Evolutionary conservation across 2,329 filamentous ascomycete species (phyloP).

Genomic region (Aspergillus sp.): DNA sequence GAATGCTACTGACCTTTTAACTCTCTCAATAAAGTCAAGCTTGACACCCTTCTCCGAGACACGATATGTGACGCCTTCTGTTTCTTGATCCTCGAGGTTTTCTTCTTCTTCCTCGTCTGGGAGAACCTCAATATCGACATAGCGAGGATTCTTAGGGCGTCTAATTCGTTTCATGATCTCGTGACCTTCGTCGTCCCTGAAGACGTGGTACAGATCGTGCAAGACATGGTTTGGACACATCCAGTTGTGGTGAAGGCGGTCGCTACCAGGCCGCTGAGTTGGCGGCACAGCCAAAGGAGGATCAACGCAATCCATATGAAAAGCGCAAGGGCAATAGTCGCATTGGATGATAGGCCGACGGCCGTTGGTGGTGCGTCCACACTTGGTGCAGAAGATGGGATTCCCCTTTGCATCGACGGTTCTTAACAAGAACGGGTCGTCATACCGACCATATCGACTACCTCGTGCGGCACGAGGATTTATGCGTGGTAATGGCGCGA

Average conservation of each 20-base stretch:
- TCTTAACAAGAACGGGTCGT: constrained; percentile 48
- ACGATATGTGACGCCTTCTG: constrained; percentile 68
- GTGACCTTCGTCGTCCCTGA: constrained; percentile 59
- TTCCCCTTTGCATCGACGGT: constrained; percentile 74
- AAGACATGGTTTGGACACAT: constrained; percentile 87
- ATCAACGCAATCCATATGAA: constrained; percentile 92
- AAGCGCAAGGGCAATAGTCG: constrained; percentile 78
- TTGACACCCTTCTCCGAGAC: constrained; percentile 68
- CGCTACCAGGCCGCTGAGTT: constrained; percentile 52
- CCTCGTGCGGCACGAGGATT: constrained; percentile 28
- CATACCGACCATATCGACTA: constrained; percentile 29
- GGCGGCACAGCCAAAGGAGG: constrained; percentile 82
- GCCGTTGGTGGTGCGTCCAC: constrained; percentile 67
- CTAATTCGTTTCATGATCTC: constrained; percentile 42
- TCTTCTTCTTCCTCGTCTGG: constrained; percentile 58
- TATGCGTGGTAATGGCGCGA: constrained; percentile 44
- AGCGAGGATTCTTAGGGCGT: constrained; percentile 51
- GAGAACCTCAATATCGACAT: constrained; percentile 70
- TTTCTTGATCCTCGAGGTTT: constrained; percentile 62
- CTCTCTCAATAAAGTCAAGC: constrained; percentile 71
- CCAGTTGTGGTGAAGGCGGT: constrained; percentile 71
- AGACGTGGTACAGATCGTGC: constrained; percentile 62
- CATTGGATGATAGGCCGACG: constrained; percentile 81
- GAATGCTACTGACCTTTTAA: constrained; percentile 49
- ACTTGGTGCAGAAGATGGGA: constrained; percentile 76